Percentiles rank a stretch among this genome's conserved stretches.
Conservation (phyloP, 768 basidiomycete genomes). For the Russula abietina region DNA sequence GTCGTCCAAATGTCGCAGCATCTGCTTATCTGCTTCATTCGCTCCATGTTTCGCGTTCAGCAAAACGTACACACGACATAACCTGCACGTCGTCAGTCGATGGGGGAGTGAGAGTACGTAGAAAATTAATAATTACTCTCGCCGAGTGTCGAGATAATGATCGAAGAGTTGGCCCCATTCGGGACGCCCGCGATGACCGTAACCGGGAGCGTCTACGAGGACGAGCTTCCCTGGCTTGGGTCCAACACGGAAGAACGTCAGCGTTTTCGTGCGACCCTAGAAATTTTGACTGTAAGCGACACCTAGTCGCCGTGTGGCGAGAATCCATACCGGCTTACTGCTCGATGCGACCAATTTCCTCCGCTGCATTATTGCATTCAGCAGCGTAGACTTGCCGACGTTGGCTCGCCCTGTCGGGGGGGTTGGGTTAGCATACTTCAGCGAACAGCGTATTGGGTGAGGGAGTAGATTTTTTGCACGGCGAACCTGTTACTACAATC, state of each 20-base stretch:
- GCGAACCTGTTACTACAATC: slow-evolving; percentile 25
- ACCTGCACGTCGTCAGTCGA: slow-evolving; percentile 34
- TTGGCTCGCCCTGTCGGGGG: slow-evolving; percentile 60
- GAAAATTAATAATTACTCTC: slow-evolving; percentile 43
- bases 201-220: slow-evolving; percentile 77
- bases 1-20: slow-evolving; percentile 51
- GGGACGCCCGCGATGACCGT: slow-evolving; percentile 63
- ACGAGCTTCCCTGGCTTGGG: slow-evolving; percentile 46
- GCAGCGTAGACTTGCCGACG: slow-evolving; percentile 66
- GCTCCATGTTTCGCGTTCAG: slow-evolving; percentile 64
- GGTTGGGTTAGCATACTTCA: background rate
- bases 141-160: slow-evolving; percentile 52
- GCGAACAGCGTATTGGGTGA: background rate
- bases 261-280: slow-evolving; percentile 64
- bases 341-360: slow-evolving; percentile 54
- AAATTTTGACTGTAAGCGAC: background rate
- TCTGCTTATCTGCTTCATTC: slow-evolving; percentile 48
- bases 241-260: slow-evolving; percentile 72
- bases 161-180: slow-evolving; percentile 74
- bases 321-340: slow-evolving; percentile 56
- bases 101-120: background rate
- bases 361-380: slow-evolving; percentile 62
- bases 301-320: background rate
- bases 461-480: background rate
- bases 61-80: slow-evolving; percentile 64